Percentiles rank a stretch among this genome's conserved stretches.
These are phyloP conservation scores for Diaporthe longicolla DNA, from an alignment of 2,329 filamentous ascomycete genomes.

Conservation along the genomic window DNA sequence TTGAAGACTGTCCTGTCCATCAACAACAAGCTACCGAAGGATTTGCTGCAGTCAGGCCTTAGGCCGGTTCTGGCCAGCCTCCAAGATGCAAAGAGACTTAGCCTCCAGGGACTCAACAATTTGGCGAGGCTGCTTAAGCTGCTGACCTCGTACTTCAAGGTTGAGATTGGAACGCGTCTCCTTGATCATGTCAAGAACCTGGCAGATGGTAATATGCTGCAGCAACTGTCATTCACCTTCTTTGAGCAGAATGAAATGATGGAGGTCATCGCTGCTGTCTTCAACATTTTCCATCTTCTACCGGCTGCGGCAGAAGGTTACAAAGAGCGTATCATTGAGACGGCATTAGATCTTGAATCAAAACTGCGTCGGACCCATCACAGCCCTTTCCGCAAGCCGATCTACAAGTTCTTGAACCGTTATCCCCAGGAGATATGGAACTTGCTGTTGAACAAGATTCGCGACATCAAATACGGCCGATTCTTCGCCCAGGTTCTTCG, in stretches of 20 bases:
- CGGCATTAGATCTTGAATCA: constrained; percentile 89
- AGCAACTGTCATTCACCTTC: constrained; percentile 93
- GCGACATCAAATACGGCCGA: constrained; percentile 88
- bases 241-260: constrained; percentile 94
- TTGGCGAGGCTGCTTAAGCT: constrained; percentile 90
- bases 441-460: constrained; percentile 83
- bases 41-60: constrained; percentile 92
- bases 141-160: constrained; percentile 98
- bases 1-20: constrained; percentile 89
- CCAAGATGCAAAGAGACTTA: constrained; percentile 92
- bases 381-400: constrained; percentile 90
- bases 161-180: constrained; percentile 94
- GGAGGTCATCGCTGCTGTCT: constrained; percentile 94
- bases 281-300: constrained; percentile 97
- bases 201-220: constrained; percentile 82
- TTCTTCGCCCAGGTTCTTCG: constrained; percentile 90
- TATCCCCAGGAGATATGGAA: constrained; percentile 91
- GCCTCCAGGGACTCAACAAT: constrained; percentile 90
- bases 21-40: constrained; percentile 93
- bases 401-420: constrained; percentile 93
- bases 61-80: constrained; percentile 96
- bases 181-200: constrained; percentile 94
- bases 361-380: constrained; percentile 88
- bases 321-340: constrained; percentile 89
- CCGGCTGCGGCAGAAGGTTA: constrained; percentile 92